These are phyloP conservation scores for Sporothrix brasiliensis DNA, from an alignment of 2,329 filamentous ascomycete genomes.

Conservation along the genomic window DNA sequence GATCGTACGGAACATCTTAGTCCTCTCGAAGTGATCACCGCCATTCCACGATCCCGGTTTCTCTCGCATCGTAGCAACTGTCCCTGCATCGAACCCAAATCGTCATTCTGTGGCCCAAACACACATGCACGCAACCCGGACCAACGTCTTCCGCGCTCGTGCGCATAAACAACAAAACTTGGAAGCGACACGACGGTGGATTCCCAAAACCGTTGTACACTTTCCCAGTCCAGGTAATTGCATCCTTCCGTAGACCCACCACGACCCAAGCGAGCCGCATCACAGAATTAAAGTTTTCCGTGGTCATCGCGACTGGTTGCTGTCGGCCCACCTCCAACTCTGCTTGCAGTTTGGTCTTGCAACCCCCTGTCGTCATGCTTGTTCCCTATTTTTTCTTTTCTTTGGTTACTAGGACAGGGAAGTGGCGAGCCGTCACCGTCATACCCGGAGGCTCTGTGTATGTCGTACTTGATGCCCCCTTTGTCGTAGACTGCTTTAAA, in stretches of 20 bases:
- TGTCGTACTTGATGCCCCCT: not conserved
- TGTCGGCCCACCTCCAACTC: not conserved
- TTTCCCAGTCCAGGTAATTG: not conserved
- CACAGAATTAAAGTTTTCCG: conserved; percentile 19
- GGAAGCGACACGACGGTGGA: not conserved
- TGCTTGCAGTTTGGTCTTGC: not conserved
- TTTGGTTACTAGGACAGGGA: conserved; percentile 24
- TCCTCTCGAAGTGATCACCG: not conserved
- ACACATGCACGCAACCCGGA: not conserved
- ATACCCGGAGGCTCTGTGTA: no score
- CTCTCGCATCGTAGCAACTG: not conserved
- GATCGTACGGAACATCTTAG: not conserved
- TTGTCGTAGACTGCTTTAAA: not conserved
- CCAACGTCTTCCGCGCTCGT: conserved; percentile 7
- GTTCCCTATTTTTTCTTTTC: not conserved
- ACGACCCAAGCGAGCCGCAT: conserved; percentile 10
- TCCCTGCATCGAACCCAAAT: not conserved
- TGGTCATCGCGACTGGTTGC: conserved; percentile 21
- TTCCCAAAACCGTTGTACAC: no score
- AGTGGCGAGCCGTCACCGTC: conserved; percentile 6
- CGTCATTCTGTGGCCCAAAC: not conserved
- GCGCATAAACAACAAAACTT: conserved; percentile 18
- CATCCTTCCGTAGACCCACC: not conserved
- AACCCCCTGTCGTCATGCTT: conserved; percentile 27
- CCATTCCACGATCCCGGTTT: not conserved